Evolutionary conservation across 352 stramenopile genomes (phyloP).

Genomic region (Blastocystis sp.): DNA sequence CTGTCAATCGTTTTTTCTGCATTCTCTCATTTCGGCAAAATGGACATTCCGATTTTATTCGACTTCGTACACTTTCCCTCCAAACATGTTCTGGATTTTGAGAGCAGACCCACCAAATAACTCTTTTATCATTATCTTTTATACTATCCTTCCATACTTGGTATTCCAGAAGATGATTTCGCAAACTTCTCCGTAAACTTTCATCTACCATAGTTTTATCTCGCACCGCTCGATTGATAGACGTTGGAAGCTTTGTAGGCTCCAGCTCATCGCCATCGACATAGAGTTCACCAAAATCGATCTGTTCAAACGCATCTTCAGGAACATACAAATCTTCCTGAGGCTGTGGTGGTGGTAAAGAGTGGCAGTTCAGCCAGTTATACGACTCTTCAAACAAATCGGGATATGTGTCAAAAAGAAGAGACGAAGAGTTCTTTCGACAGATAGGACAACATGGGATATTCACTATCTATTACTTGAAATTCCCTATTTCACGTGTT

Average conservation of each 20-base stretch:
- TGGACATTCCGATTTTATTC: background rate
- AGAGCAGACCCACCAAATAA: constrained; percentile 55
- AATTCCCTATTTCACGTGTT: background rate
- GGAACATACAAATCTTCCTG: background rate
- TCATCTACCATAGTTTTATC: background rate
- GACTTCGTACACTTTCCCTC: constrained; percentile 26
- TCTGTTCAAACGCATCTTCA: background rate
- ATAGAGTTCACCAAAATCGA: constrained; percentile 26
- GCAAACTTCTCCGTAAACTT: background rate
- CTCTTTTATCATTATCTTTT: background rate
- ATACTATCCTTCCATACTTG: constrained; percentile 24
- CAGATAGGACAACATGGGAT: background rate
- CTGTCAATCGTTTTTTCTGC: background rate
- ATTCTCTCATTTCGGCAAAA: background rate
- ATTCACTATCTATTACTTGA: background rate
- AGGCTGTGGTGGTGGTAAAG: background rate
- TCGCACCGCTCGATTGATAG: background rate
- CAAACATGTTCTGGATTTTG: background rate
- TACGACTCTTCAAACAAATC: constrained; percentile 50
- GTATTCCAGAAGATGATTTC: constrained; percentile 33
- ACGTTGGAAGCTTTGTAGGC: background rate
- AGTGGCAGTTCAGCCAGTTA: constrained; percentile 49
- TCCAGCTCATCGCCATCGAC: background rate
- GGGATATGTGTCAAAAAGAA: constrained; percentile 2
- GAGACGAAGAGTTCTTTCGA: background rate